Evolutionary conservation across 768 basidiomycete genomes (phyloP), one percentile per base, ranked within the genome.

Genomic region (Clitopilus hobsonii): DNA sequence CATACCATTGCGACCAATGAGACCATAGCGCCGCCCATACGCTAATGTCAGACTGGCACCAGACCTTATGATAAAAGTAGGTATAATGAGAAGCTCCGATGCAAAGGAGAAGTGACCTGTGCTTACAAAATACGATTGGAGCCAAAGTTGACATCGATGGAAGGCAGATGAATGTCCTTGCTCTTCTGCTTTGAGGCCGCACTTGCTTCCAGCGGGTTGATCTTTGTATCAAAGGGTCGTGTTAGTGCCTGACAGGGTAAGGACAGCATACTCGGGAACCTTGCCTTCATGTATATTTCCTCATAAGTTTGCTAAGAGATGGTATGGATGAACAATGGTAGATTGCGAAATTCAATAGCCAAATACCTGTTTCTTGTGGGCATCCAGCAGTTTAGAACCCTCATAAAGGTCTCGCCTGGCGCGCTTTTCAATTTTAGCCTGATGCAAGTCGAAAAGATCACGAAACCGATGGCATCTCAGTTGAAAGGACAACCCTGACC

Each of bases 391-490:
- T 70, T 97, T 98, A 6, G 93, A 95, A 6, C 97, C 96, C 67
- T 98, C 96, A 67, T 97, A 99, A 30, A 97, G 78, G 72, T 93
- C 91, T 61, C 90, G 76, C 54, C 86, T 82, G 2, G 92, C 77
- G n/a, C 97, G 83, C 72, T 98, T 99, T 72, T 98, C 94, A 60
- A 98, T 95, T 71, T 99, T 99, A 25, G 94, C 94, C 89, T 91
- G 54, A 60, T 8, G 28, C 20, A 18, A 52, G 49, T 53, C 50
- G 49, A n/a, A 36, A 60, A 18, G 56, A 57, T n/a, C 6, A 18
- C 36, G 7, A 51, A 30, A 14, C 20, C 28, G 25, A 56, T 11
- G 38, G 47, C 68, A 41, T 41, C 41, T 26, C 14, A 18, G 13
- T 28, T 45, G 10, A 20, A 18, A 3, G 10, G 22, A 5, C 41